A percentile compares a stretch with the other conserved stretches of the same genome.
Evolutionary conservation across 2,329 filamentous ascomycete species (phyloP).

Genomic region (Pseudogymnoascus sp.): DNA sequence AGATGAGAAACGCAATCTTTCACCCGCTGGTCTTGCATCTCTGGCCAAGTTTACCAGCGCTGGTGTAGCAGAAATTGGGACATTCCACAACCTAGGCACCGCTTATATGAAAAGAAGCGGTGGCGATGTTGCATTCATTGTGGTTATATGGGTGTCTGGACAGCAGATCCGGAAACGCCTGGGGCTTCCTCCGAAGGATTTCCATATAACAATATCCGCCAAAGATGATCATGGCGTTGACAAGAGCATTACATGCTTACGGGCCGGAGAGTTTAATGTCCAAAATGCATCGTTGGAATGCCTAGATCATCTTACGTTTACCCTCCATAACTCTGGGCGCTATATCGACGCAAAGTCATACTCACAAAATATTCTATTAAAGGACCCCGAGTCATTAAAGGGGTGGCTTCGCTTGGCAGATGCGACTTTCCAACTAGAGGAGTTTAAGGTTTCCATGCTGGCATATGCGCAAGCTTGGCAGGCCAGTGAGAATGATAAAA

Average conservation of each 20-base stretch:
- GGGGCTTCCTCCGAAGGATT: conserved; percentile 11
- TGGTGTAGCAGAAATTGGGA: not conserved
- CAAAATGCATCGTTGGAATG: conserved; percentile 5
- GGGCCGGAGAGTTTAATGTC: not conserved
- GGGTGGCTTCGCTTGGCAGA: conserved; percentile 6
- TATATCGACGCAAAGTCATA: not conserved
- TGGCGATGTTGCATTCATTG: conserved; percentile 3
- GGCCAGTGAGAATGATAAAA: not conserved
- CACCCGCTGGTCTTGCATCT: not conserved
- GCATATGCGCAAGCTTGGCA: conserved; percentile 5
- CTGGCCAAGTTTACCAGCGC: not conserved
- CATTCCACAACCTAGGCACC: not conserved
- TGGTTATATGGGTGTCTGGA: conserved; percentile 13
- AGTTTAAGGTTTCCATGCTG: conserved; percentile 4
- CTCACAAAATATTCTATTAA: not conserved
- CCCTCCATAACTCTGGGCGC: conserved; percentile 8
- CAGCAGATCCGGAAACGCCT: conserved; percentile 12
- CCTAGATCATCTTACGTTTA: conserved; percentile 13
- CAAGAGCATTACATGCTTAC: not conserved
- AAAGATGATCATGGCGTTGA: not conserved
- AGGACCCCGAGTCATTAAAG: conserved; percentile 2
- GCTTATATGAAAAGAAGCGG: not conserved
- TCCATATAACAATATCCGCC: conserved; percentile 9
- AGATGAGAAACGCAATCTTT: conserved; percentile 3
- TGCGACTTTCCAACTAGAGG: not conserved